phyloP scores from a whole-genome alignment of 2,329 filamentous ascomycete genomes.

The Chrysoporthe deuterocubensis region DNA sequence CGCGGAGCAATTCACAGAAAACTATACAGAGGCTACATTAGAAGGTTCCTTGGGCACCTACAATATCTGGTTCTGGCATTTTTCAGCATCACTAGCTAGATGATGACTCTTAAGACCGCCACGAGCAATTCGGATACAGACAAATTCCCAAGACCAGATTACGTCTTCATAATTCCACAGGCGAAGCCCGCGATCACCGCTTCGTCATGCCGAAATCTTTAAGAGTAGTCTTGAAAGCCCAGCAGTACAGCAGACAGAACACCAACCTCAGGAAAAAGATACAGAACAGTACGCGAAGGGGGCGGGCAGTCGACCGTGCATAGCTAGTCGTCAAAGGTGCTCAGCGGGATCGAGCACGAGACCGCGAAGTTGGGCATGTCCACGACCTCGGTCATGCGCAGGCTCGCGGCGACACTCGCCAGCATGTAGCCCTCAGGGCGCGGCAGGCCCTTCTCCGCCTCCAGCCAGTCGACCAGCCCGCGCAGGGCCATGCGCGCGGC shows the following conservation, averaged over 20 bases:
- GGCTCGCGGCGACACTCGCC: constrained; percentile 51
- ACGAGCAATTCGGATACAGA: too few relatives aligned
- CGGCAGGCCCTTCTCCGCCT: constrained; percentile 48
- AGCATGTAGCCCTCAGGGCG: constrained; percentile 57
- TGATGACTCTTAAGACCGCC: too few relatives aligned
- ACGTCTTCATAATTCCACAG: too few relatives aligned
- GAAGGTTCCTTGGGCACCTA: too few relatives aligned
- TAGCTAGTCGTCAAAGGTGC: constrained; percentile 45
- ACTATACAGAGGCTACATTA: too few relatives aligned
- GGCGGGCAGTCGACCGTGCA: background rate
- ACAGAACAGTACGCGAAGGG: background rate
- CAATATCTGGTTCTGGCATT: too few relatives aligned
- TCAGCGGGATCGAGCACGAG: constrained; percentile 52
- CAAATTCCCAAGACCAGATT: too few relatives aligned
- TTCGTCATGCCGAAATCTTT: too few relatives aligned
- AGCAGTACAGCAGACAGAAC: constrained; percentile 33
- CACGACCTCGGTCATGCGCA: constrained; percentile 57
- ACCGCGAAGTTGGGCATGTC: constrained; percentile 59
- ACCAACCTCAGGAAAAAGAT: constrained; percentile 37
- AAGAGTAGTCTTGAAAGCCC: constrained; percentile 26
- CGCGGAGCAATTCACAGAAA: too few relatives aligned
- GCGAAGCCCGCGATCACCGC: too few relatives aligned
- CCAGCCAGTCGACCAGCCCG: constrained; percentile 53
- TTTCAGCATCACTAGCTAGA: too few relatives aligned
- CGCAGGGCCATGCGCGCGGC: constrained; percentile 53